Evolutionary conservation across 176 grass and related monocot species (phyloP).

Genomic region (Neostapfia colusana): DNA sequence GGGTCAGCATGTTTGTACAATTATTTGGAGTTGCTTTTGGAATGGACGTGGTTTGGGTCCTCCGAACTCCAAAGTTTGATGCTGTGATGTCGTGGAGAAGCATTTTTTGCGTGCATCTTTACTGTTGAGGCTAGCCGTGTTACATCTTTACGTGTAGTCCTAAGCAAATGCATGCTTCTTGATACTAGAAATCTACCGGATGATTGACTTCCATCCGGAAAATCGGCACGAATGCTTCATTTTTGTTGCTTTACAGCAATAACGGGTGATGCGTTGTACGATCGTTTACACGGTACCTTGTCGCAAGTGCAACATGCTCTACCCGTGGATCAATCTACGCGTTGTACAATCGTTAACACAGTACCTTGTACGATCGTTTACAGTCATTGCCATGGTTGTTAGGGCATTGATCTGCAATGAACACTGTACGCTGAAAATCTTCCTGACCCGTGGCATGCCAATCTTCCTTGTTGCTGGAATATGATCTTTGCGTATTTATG

Average conservation of each 20-base stretch:
- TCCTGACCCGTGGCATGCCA: background rate
- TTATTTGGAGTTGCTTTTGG: slow-evolving; percentile 46
- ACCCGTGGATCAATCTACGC: too few relatives aligned
- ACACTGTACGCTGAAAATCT: slow-evolving; percentile 17
- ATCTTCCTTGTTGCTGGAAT: slow-evolving; percentile 11
- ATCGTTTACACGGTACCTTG: too few relatives aligned
- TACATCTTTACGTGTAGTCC: background rate
- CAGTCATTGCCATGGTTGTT: background rate
- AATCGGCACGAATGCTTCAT: background rate
- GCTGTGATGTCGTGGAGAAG: too few relatives aligned
- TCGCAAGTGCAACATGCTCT: too few relatives aligned
- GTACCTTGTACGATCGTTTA: background rate
- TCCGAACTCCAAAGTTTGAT: background rate
- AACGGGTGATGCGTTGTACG: too few relatives aligned
- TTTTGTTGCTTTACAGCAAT: background rate
- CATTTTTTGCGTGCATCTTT: background rate
- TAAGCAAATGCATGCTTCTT: background rate
- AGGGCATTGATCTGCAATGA: slow-evolving; percentile 26
- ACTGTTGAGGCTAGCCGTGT: background rate
- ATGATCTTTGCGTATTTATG: slow-evolving; percentile 7
- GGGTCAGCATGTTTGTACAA: slow-evolving; percentile 42
- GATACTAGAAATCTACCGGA: background rate
- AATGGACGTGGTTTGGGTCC: background rate
- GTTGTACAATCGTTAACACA: too few relatives aligned
- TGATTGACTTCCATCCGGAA: background rate